Percentiles rank a stretch among this genome's conserved stretches.
Evolutionary conservation across 805 yeast species (phyloP).

Genomic region (Suhomyces emberorum): DNA sequence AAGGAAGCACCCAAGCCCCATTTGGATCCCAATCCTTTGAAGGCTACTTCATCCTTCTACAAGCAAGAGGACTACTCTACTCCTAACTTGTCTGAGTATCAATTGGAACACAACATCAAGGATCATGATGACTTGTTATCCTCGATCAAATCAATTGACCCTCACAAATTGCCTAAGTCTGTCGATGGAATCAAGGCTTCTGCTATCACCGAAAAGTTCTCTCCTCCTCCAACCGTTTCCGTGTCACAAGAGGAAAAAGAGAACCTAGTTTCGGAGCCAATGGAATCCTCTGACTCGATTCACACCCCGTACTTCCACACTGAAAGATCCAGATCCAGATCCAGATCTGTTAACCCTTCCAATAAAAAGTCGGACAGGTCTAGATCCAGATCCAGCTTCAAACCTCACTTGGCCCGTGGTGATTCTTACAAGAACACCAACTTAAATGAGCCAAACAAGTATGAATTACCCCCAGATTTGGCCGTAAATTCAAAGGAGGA

Average conservation of each 20-base stretch:
- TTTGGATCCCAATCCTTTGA: neutral
- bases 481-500: slow-evolving; percentile 10
- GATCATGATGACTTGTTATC: slow-evolving; percentile 35
- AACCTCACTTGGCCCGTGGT: slow-evolving; percentile 73
- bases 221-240: neutral
- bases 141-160: slow-evolving; percentile 36
- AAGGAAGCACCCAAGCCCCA: neutral
- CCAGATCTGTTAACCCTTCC: slow-evolving; percentile 15
- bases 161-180: slow-evolving; percentile 24
- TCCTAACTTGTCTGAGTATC: slow-evolving; percentile 45
- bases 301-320: slow-evolving; percentile 35
- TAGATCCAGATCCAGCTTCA: slow-evolving; percentile 19
- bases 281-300: slow-evolving; percentile 8
- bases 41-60: slow-evolving; percentile 9
- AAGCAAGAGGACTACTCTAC: slow-evolving; percentile 31
- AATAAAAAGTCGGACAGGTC: slow-evolving; percentile 20
- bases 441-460: slow-evolving; percentile 42
- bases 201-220: neutral
- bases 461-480: slow-evolving; percentile 42
- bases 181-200: neutral
- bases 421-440: slow-evolving; percentile 67
- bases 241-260: too few relatives aligned
- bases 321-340: slow-evolving; percentile 16
- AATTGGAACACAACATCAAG: slow-evolving; percentile 37
- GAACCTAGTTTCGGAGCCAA: neutral